Evolutionary conservation across 805 yeast species (phyloP).

Genomic region (Candida vartiovaarae): DNA sequence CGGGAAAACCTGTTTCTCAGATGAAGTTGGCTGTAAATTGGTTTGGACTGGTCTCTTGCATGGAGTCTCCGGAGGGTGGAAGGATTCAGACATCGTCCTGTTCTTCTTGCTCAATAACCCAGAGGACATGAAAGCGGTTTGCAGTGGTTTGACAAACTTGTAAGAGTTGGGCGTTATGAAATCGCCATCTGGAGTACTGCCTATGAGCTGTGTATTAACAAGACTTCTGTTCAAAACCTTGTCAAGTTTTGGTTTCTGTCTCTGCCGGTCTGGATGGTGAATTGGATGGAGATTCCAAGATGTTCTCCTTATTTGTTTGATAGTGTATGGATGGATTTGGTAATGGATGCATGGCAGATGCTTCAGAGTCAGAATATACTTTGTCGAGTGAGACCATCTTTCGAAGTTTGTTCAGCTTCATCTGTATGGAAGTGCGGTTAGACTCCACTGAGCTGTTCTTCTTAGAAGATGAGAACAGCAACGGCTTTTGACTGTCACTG

Average conservation of each 20-base stretch:
- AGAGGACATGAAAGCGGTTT: constrained; percentile 72
- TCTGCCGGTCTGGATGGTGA: constrained; percentile 29
- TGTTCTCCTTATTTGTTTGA: constrained; percentile 7
- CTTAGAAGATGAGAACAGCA: constrained; percentile 14
- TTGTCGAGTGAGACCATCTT: constrained; percentile 23
- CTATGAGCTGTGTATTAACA: constrained; percentile 5
- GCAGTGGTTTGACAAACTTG: constrained; percentile 73
- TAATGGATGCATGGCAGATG: constrained; percentile 12
- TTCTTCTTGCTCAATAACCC: constrained; percentile 65
- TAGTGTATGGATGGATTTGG: constrained; percentile 23
- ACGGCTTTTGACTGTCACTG: constrained; percentile 20
- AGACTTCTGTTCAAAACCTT: constrained; percentile 8
- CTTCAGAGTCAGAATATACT: constrained; percentile 12
- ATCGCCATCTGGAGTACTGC: constrained; percentile 5
- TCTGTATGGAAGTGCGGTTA: constrained; percentile 24
- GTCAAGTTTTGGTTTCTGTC: constrained; percentile 21
- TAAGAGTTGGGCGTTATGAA: constrained; percentile 49
- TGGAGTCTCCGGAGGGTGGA: constrained; percentile 56
- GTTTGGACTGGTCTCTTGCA: constrained; percentile 38
- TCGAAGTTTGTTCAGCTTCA: constrained; percentile 23
- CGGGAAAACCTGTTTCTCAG: constrained; percentile 14
- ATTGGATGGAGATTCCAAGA: constrained; percentile 20
- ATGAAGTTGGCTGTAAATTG: constrained; percentile 9
- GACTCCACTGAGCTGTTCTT: constrained; percentile 19
- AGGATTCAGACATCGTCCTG: constrained; percentile 28